phyloP scores from a whole-genome alignment of 1,139 yeast genomes.

The Hemisphaericaspora subhashii region DNA sequence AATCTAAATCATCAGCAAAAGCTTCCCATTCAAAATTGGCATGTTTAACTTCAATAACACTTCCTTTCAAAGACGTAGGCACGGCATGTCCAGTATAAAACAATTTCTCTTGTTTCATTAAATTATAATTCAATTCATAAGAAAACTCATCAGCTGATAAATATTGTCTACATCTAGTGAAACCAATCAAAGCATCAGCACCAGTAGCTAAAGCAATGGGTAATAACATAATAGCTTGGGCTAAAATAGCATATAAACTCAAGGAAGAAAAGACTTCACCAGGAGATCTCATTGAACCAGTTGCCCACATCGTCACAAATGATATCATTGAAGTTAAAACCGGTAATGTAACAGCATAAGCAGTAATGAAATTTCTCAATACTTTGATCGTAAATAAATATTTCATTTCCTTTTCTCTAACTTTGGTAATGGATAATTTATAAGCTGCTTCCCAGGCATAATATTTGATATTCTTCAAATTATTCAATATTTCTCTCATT shows the following conservation, averaged over 20 bases:
- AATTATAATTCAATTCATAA: slow-evolving; percentile 22
- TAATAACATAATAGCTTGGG: slow-evolving; percentile 51
- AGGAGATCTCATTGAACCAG: slow-evolving; percentile 33
- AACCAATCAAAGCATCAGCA: slow-evolving; percentile 56
- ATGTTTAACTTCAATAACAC: slow-evolving; percentile 27
- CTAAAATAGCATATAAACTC: slow-evolving; percentile 51
- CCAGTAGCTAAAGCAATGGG: slow-evolving; percentile 57
- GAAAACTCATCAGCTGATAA: slow-evolving; percentile 40
- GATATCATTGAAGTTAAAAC: slow-evolving; percentile 41
- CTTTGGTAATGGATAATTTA: slow-evolving; percentile 33
- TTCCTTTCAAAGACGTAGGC: slow-evolving; percentile 12
- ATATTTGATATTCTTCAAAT: slow-evolving; percentile 45
- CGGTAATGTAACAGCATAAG: slow-evolving; percentile 49
- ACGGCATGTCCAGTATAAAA: slow-evolving; percentile 22
- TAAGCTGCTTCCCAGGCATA: slow-evolving; percentile 53
- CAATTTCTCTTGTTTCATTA: slow-evolving; percentile 17
- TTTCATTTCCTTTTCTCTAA: slow-evolving; percentile 42
- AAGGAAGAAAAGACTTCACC: slow-evolving; percentile 53
- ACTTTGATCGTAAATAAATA: slow-evolving; percentile 44
- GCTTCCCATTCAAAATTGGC: slow-evolving; percentile 40
- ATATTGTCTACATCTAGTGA: slow-evolving; percentile 45
- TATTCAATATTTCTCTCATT: slow-evolving; percentile 45
- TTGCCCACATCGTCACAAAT: slow-evolving; percentile 47
- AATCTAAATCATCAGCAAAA: slow-evolving; percentile 28
- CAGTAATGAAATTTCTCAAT: slow-evolving; percentile 45